Base-by-base conservation (phyloP, 768 basidiomycete genomes). In the Suillus ampliporus region DNA sequence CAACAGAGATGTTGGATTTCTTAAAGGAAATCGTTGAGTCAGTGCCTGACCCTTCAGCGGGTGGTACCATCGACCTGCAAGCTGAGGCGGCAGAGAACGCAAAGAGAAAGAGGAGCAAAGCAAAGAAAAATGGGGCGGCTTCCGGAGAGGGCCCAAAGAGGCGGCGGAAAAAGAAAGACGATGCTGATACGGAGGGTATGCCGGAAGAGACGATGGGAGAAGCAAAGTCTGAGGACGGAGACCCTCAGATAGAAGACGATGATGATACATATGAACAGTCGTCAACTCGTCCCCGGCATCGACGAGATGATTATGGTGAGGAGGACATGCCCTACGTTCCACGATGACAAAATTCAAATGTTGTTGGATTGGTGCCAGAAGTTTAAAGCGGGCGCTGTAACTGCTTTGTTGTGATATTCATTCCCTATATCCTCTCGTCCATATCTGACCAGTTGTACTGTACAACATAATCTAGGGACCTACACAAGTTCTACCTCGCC, bases 1-100 rank as follows among this genome's bases (percentile, higher is more conserved):
- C 88, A 17, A 91, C 89, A 13, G 89, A 94, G 66, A 92, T 88
- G 81, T 87, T 98, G 56, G 97, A 98, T 75, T 99, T 98, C 76
- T 84, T 98, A 37, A 91, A 93, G 72, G 95, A 98, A 72, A 87
- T 97, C 58, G 95, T 97, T 26, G 88, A 91, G 70, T 78, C 82
- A 40, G 87, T 97, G 7, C 90, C 93, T 1, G 95, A 98, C 75
- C 95, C 95, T 0, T 90, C 92, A 4, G 87, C 87, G 21, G 91
- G 92, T 13, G 92, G 90, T 2, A 92, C 90, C 0, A 86, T 91
- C 47, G 87, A 91, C 69, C 74, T 92, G 17, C 89, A 89, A 52
- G 81, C 82, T 15, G 90, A 90, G 68, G 80, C 76, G 23, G 76
- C 80, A 8, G 84, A 86, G 56, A 77, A 73, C 35, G 75, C 76